Conservation (phyloP, 2,329 filamentous ascomycete genomes). For the Teratosphaeria zuluensis region DNA sequence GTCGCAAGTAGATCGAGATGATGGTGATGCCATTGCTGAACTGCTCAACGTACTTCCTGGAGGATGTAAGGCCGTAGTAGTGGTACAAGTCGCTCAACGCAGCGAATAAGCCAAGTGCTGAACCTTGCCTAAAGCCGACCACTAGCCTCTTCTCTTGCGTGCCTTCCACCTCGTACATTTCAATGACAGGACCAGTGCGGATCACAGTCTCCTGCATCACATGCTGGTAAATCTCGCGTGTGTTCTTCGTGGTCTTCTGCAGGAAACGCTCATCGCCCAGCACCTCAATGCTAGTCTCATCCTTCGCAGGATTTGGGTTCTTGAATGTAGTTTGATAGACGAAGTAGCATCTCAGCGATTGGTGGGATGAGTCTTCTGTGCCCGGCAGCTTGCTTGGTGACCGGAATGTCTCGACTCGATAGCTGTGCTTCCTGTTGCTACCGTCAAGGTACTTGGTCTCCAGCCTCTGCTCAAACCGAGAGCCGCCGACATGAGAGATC, state of each 20-base stretch:
- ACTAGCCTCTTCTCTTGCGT: conserved; percentile 88
- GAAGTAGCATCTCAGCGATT: conserved; percentile 93
- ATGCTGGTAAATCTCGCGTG: conserved; percentile 89
- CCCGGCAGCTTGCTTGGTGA: conserved; percentile 72
- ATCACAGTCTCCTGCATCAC: conserved; percentile 78
- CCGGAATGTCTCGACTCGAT: conserved; percentile 94
- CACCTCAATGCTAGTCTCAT: conserved; percentile 80
- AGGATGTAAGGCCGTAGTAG: conserved; percentile 94
- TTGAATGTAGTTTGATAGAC: conserved; percentile 94
- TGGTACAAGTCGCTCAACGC: conserved; percentile 94
- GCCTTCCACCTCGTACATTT: conserved; percentile 91
- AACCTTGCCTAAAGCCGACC: conserved; percentile 86
- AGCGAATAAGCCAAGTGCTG: conserved; percentile 87
- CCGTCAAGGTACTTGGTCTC: conserved; percentile 92
- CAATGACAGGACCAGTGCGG: conserved; percentile 87
- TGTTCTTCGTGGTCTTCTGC: conserved; percentile 92
- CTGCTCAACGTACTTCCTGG: conserved; percentile 93
- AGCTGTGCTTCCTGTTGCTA: conserved; percentile 59
- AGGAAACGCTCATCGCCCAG: conserved; percentile 91
- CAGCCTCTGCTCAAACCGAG: conserved; percentile 87
- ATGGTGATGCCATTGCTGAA: conserved; percentile 98
- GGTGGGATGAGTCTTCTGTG: conserved; percentile 64
- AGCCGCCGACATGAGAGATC: conserved; percentile 62
- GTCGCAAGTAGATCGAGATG: conserved; percentile 89
- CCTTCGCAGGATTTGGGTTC: conserved; percentile 59